These are phyloP conservation scores for Lactifluus subvellereus DNA, from an alignment of 768 basidiomycete genomes.

Conservation along the genomic window DNA sequence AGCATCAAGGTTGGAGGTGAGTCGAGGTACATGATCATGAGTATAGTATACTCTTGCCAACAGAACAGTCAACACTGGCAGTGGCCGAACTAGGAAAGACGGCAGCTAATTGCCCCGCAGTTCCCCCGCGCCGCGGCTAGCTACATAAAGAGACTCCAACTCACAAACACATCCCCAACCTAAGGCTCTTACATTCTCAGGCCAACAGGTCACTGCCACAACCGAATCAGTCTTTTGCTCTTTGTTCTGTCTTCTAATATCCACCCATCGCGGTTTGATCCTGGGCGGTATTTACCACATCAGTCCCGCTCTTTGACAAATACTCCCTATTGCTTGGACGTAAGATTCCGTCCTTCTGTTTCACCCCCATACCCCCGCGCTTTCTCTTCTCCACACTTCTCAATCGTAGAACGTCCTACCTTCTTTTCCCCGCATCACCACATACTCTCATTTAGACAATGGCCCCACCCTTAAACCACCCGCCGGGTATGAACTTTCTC, in stretches of 20 bases:
- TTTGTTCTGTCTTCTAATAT: not conserved
- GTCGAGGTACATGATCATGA: too few species aligned
- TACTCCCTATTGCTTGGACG: slow-evolving; percentile 4
- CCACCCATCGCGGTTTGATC: not conserved
- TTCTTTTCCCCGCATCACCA: slow-evolving; percentile 2
- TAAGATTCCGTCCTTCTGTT: not conserved
- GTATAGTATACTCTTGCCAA: too few species aligned
- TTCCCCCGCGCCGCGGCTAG: too few species aligned
- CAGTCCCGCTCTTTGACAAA: slow-evolving; percentile 10
- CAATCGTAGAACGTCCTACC: not conserved
- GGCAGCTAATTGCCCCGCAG: too few species aligned
- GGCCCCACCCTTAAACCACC: slow-evolving; percentile 63
- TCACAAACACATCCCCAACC: too few species aligned
- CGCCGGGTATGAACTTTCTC: slow-evolving; percentile 56
- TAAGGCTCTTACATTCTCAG: not conserved
- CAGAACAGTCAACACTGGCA: too few species aligned
- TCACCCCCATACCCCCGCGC: slow-evolving; percentile 1
- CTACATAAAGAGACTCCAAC: too few species aligned
- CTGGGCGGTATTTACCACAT: not conserved
- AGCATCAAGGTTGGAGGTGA: too few species aligned
- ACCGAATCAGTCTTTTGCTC: not conserved
- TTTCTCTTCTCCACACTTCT: not conserved
- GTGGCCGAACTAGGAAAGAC: too few species aligned
- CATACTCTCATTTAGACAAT: slow-evolving; percentile 33
- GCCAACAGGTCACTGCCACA: not conserved